Evolutionary conservation across 345 rosid species (phyloP), one percentile per base, ranked within the genome.

Genomic region (Trapa incisa): DNA sequence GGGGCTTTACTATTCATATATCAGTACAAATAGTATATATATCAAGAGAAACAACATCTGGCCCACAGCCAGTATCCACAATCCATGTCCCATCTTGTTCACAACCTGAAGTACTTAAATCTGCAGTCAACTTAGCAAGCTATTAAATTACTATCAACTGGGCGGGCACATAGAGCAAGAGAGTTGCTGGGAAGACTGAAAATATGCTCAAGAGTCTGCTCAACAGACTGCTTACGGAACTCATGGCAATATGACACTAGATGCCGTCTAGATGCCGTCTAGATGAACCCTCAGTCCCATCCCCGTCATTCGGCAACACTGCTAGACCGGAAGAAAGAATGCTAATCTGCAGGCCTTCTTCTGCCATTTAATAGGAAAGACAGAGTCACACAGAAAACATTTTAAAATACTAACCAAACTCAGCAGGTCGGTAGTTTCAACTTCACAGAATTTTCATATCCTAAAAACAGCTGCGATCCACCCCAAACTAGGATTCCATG

Each of bases 291-390:
- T 83, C 86, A 72, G 76, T 85, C 69, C 82, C 80, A 71, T 84
- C 94, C 66, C 84, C 87, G 56, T 82, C 81, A 42, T 76, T 80
- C 67, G 88, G 84, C 71, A 94, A 72, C 71, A 88, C 87, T 32
- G 96, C 96, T 79, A 94, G 83, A 58, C 99, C 99, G 77, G 99
- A 86, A 74, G 96, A 75, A 76, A 82, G 71, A 83, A 87, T 85
- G 74, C 88, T 80, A 64, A 76, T 57, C 75, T 88, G 84, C 37
- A 70, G 82, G 76, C 84, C 68, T 32, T 87, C 89, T 79, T 94
- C 99, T 65, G 91, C 97, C 99, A 94, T 94, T 64, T 73, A 70
- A 61, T 73, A 74, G 7, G 33, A 71, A 79, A 58, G 64, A 37
- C 1, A 52, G 12, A 29, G 17, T 52, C 66, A 48, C 29, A 38